A percentile compares a stretch with the other conserved stretches of the same genome.
Conservation (phyloP, 176 grass and related monocot species). For the Dactylis glomerata region DNA sequence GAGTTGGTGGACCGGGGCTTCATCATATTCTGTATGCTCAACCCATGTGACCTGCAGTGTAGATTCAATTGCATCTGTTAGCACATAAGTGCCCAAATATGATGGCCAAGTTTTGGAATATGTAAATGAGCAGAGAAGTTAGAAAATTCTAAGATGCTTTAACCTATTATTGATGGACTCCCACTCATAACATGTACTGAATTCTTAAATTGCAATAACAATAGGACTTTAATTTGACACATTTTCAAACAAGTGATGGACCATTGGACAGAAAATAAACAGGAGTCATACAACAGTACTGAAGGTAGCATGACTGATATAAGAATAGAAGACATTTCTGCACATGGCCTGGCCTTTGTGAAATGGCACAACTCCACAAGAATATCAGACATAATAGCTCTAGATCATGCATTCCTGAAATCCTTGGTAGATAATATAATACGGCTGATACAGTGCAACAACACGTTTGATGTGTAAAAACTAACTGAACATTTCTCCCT, state of each 20-base stretch:
- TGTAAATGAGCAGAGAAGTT: neutral
- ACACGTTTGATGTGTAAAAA: neutral
- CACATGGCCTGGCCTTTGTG: slow-evolving; percentile 17
- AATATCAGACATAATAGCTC: slow-evolving; percentile 11
- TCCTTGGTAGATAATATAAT: neutral
- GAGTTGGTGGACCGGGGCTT: slow-evolving; percentile 66
- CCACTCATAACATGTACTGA: too few relatives aligned
- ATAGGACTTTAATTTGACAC: too few relatives aligned
- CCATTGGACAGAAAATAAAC: too few relatives aligned
- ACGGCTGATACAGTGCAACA: neutral
- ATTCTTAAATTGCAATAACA: too few relatives aligned
- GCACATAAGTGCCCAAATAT: slow-evolving; percentile 27
- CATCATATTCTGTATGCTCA: slow-evolving; percentile 91
- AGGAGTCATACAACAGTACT: neutral
- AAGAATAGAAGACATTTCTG: slow-evolving; percentile 10
- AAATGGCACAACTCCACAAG: neutral
- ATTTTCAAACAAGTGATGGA: too few relatives aligned
- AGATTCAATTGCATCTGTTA: slow-evolving; percentile 41
- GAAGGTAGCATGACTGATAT: slow-evolving; percentile 19
- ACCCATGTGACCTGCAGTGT: slow-evolving; percentile 83
- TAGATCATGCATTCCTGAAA: slow-evolving; percentile 5
- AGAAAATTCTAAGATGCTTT: too few relatives aligned
- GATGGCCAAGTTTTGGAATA: neutral
- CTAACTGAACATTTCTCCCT: neutral
- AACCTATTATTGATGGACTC: too few relatives aligned